Percentiles rank a stretch among this genome's conserved stretches.
These are phyloP conservation scores for Diaporthe ilicicola DNA, from an alignment of 2,329 filamentous ascomycete genomes.

Conservation along the genomic window DNA sequence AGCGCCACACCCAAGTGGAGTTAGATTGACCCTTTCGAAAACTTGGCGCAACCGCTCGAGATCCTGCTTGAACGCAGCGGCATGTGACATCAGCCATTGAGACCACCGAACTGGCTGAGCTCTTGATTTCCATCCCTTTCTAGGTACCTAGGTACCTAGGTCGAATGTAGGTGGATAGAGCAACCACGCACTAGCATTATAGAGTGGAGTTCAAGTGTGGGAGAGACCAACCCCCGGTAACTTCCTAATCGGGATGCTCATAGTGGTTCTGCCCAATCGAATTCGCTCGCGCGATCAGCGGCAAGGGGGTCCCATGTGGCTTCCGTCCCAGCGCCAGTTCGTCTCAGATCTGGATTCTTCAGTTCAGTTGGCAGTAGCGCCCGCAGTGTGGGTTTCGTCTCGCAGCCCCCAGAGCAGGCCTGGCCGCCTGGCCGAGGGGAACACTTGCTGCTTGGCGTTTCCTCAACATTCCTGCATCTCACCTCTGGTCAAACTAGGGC, in stretches of 20 bases:
- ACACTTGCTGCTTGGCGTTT: slow-evolving; percentile 4
- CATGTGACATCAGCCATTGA: slow-evolving; percentile 83
- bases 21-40: slow-evolving; percentile 74
- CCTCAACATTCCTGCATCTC: slow-evolving; percentile 9
- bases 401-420: not conserved
- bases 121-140: too few relatives aligned
- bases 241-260: slow-evolving; percentile 24
- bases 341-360: not conserved
- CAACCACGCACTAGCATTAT: too few relatives aligned
- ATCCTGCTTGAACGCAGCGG: slow-evolving; percentile 74
- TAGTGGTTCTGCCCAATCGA: slow-evolving; percentile 20
- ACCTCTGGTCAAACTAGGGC: not conserved
- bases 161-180: too few relatives aligned
- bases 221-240: slow-evolving; percentile 1
- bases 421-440: not conserved
- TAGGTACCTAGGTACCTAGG: too few relatives aligned
- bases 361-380: not conserved
- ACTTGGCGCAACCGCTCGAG: slow-evolving; percentile 79
- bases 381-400: slow-evolving; percentile 11
- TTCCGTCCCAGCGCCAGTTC: not conserved
- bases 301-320: not conserved
- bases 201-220: too few relatives aligned
- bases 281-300: not conserved
- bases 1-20: slow-evolving; percentile 77
- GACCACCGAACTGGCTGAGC: slow-evolving; percentile 80